Evolutionary conservation across 345 rosid species (phyloP), one percentile per base, ranked within the genome.

Genomic region (Camelina laxa): DNA sequence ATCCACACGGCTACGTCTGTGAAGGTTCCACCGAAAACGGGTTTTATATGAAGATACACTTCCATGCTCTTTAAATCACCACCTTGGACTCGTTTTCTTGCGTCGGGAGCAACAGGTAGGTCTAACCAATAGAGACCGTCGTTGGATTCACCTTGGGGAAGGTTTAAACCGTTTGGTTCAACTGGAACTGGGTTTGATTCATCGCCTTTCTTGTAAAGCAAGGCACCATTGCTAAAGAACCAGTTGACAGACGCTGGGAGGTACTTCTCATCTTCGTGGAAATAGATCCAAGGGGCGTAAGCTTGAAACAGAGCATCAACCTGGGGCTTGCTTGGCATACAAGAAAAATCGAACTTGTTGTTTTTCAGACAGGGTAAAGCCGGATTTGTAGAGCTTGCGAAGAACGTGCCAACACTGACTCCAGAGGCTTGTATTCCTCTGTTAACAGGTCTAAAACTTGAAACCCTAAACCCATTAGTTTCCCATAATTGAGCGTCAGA

Each of bases 91-190:
- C 75, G 81, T 39, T 88, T 88, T 57, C 77, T 86, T 16, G 77
- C 75, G 6, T 55, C 75, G 9, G 75, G 74, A 45, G 84, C 85
- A 2, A 67, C 69, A 0, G 97, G 97, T 39, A 94, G 96, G 86
- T 91, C 93, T 60, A 94, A 19, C 98, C 97, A 91, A 69, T 85
- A 91, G 10, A 66, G 79, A 11, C 87, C 97, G 3, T 94, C 96
- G 6, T 88, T 81, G 6, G 89, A 82, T 22, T 90, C 98, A 1
- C 87, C 93, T 61, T 83, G 97, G 5, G 97, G 98, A 54, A 91
- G 97, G 82, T 90, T 94, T 31, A 79, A 76, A 3, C 98, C 96
- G 0, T 65, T 78, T 39, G 84, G 75, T 27, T 89, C 78, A 3
- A 94, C 55, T 0, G 76, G 72, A 9, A 72, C 70, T 0, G 98